These are phyloP conservation scores for Neurospora tetrasperma DNA, from an alignment of 495 filamentous ascomycete species.

Conservation along the genomic window DNA sequence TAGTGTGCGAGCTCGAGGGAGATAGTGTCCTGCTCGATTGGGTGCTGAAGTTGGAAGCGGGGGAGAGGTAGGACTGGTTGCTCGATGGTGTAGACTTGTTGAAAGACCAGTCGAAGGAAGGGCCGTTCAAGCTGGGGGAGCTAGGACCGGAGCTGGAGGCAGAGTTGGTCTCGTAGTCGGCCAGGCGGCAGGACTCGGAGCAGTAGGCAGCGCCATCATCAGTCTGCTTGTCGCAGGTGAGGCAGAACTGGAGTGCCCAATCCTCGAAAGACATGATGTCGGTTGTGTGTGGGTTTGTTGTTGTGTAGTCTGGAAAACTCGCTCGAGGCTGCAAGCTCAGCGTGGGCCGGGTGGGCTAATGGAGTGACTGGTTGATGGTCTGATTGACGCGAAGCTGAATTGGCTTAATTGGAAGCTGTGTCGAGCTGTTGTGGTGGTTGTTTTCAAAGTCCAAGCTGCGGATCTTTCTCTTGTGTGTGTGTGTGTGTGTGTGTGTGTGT, in stretches of 20 bases:
- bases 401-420: background rate
- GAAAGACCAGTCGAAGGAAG: slow-evolving; percentile 38
- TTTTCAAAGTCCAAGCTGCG: background rate
- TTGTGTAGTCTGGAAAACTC: background rate
- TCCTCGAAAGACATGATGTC: slow-evolving; percentile 47
- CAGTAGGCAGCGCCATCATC: slow-evolving; percentile 71
- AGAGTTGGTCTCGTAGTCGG: slow-evolving; percentile 69
- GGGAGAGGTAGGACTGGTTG: slow-evolving; percentile 55
- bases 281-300: slow-evolving; percentile 10
- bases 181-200: slow-evolving; percentile 83
- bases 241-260: slow-evolving; percentile 90
- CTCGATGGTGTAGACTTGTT: slow-evolving; percentile 23
- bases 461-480: background rate
- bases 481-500: slow-evolving; percentile 2
- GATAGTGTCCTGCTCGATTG: slow-evolving; percentile 44
- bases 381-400: background rate
- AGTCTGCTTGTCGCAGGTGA: slow-evolving; percentile 86
- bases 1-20: slow-evolving; percentile 76
- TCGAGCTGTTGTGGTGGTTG: background rate
- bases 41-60: slow-evolving; percentile 49
- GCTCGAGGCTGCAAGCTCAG: slow-evolving; percentile 2
- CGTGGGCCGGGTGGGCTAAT: background rate
- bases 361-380: background rate
- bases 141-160: slow-evolving; percentile 43
- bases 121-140: slow-evolving; percentile 38